Evolutionary conservation across 768 basidiomycete species (phyloP).

Genomic region (Mycena metata): DNA sequence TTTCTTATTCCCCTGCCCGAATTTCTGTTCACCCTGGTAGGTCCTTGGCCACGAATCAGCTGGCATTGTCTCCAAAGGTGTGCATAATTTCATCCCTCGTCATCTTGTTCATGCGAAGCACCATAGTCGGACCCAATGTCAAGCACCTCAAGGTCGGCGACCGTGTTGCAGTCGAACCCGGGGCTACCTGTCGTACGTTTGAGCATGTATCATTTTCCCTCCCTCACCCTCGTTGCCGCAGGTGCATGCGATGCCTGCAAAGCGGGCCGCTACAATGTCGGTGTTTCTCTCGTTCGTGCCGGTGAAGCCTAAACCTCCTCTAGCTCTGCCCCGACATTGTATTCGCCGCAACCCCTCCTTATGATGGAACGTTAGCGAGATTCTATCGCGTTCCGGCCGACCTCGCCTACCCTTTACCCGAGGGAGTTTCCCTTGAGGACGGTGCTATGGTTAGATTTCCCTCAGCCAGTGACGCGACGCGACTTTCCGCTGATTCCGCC

Average conservation of each 20-base stretch:
- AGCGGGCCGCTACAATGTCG: constrained; percentile 84
- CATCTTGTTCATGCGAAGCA: constrained; percentile 2
- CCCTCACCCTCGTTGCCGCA: constrained; percentile 33
- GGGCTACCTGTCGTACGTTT: constrained; percentile 78
- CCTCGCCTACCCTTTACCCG: constrained; percentile 85
- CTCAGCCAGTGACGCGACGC: background rate
- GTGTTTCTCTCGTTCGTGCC: constrained; percentile 30
- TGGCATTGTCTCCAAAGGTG: constrained; percentile 81
- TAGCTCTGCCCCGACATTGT: constrained; percentile 89
- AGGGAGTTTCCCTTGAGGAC: constrained; percentile 90
- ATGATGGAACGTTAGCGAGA: constrained; percentile 65
- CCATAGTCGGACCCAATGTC: constrained; percentile 79
- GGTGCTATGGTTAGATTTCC: constrained; percentile 84
- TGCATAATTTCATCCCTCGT: background rate
- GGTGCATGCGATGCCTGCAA: constrained; percentile 86
- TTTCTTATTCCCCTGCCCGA: background rate
- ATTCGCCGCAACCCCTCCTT: constrained; percentile 95
- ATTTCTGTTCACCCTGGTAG: constrained; percentile 52
- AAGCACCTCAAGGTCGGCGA: constrained; percentile 85
- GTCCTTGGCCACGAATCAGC: constrained; percentile 96
- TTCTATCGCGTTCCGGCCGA: constrained; percentile 92
- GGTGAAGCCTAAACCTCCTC: background rate
- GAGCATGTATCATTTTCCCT: constrained; percentile 6
- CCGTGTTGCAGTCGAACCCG: constrained; percentile 93
- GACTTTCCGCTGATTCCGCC: constrained; percentile 6